phyloP scores from a whole-genome alignment of 257 asterid genomes.

The Gentiana dahurica region DNA sequence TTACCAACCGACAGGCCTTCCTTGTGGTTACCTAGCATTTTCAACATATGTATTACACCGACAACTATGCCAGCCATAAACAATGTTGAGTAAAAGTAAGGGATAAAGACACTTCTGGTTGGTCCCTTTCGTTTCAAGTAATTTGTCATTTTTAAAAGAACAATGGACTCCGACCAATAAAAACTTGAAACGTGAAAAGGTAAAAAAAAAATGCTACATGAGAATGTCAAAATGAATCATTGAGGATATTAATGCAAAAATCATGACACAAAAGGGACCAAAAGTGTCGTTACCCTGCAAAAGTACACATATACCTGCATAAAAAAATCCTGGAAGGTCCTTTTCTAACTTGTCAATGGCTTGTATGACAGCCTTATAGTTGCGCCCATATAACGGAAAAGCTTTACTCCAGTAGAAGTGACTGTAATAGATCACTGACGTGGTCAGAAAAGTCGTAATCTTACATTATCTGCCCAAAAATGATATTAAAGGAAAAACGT shows the following conservation, averaged over 20 bases:
- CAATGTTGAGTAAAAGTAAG: too few species aligned
- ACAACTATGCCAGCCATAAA: too few species aligned
- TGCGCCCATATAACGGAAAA: conserved; percentile 67
- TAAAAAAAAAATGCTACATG: too few species aligned
- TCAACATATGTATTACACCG: neutral
- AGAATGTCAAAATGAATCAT: neutral
- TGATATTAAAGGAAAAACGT: neutral
- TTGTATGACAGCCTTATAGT: conserved; percentile 44
- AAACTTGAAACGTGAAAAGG: too few species aligned
- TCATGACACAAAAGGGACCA: neutral
- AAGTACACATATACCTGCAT: conserved; percentile 47
- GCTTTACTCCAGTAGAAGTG: conserved; percentile 82
- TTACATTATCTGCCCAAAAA: neutral
- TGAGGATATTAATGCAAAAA: neutral
- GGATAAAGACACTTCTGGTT: too few species aligned
- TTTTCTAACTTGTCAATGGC: conserved; percentile 82
- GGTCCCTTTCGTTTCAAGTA: too few species aligned
- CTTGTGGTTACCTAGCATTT: conserved; percentile 76
- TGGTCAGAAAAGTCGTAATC: conserved; percentile 14
- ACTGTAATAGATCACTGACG: conserved; percentile 42
- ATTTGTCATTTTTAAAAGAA: too few species aligned
- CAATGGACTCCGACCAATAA: too few species aligned
- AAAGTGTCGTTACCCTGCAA: too few species aligned
- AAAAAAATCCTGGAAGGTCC: conserved; percentile 74
- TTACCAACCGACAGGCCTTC: conserved; percentile 90